These are phyloP conservation scores for Pseudomassariella vexata DNA, from an alignment of 2,329 filamentous ascomycete genomes.

Conservation along the genomic window DNA sequence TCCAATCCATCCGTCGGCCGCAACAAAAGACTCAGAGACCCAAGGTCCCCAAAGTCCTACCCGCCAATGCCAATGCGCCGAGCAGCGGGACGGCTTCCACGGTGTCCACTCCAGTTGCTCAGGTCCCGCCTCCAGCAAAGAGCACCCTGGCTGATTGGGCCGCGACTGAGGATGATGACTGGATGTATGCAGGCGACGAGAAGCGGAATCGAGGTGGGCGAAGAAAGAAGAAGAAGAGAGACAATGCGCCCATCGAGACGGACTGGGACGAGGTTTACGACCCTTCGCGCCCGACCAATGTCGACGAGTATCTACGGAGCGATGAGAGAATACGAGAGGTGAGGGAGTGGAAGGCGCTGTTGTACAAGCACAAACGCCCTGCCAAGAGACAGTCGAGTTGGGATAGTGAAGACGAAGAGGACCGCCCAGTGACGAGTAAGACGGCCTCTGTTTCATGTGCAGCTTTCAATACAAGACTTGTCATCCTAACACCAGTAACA, in stretches of 20 bases:
- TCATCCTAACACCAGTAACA: slow-evolving; percentile 9
- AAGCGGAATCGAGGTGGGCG: slow-evolving; percentile 73
- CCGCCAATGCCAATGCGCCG: slow-evolving; percentile 23
- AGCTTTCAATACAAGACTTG: background rate
- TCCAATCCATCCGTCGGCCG: slow-evolving; percentile 60
- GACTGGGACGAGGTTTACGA: slow-evolving; percentile 94
- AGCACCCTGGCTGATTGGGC: slow-evolving; percentile 78
- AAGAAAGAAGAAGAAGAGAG: slow-evolving; percentile 63
- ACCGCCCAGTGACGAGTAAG: slow-evolving; percentile 17
- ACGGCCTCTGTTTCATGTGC: too few relatives aligned
- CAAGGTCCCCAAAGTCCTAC: slow-evolving; percentile 48
- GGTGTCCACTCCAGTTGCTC: slow-evolving; percentile 17
- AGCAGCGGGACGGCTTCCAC: slow-evolving; percentile 8
- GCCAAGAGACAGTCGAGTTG: slow-evolving; percentile 32
- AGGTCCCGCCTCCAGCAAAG: slow-evolving; percentile 47
- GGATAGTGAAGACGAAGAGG: slow-evolving; percentile 27
- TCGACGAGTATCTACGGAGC: slow-evolving; percentile 77
- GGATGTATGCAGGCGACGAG: slow-evolving; percentile 57
- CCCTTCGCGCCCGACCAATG: slow-evolving; percentile 72
- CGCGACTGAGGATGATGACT: slow-evolving; percentile 72
- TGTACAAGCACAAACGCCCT: slow-evolving; percentile 64
- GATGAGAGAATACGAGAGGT: slow-evolving; percentile 78
- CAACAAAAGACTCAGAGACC: slow-evolving; percentile 54
- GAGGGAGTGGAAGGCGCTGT: slow-evolving; percentile 75
- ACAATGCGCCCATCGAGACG: slow-evolving; percentile 49